Evolutionary conservation across 148 eudicot genomes (phyloP), one percentile per base, ranked within the genome.

Genomic region (Cornus kousa): DNA sequence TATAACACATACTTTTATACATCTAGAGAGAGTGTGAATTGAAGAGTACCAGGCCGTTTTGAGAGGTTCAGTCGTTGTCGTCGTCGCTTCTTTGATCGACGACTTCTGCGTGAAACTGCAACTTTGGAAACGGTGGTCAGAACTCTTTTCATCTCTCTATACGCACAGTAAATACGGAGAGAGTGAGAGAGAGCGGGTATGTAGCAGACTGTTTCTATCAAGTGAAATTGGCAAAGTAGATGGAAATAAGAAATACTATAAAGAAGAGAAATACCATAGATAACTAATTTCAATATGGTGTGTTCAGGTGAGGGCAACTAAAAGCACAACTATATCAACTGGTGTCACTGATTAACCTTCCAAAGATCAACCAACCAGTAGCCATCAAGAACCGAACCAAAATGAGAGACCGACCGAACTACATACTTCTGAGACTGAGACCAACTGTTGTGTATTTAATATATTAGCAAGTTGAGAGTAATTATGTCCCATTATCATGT

Each of bases 71-170:
- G 28, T 28, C 28, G 28, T 28, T 1, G 28, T 28, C 28, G 28
- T 28, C 28, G 28, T 28, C 70, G 70, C 2, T 50, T 68, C 66
- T 77, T 77, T 0, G 72, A 68, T 2, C 78, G n/a, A 22, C 57
- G 78, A 19, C 65, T 31, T 60, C 64, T 35, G 77, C 68, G 40
- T 9, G 77, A 19, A 67, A 60, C 37, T 74, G 19, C 43, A 28
- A 50, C 66, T 14, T 62, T 16, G 66, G n/a, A 62, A 19, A 3
- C n/a, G 66, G 7, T 5, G 22, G 20, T 19, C 20, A 1, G 20
- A 62, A n/a, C 66, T 62, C 20, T 7, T 62, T 62, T 62, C 66
- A 5, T 19, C 22, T 2, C 19, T 14, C 17, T 0, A 57, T 14
- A 12, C 19, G 11, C 17, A 57, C 62, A 57, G 28, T 28, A 28